A percentile compares a stretch with the other conserved stretches of the same genome.
These are phyloP conservation scores for Pseudogymnoascus sp. DNA, from an alignment of 2,329 filamentous ascomycete species.

Conservation along the genomic window DNA sequence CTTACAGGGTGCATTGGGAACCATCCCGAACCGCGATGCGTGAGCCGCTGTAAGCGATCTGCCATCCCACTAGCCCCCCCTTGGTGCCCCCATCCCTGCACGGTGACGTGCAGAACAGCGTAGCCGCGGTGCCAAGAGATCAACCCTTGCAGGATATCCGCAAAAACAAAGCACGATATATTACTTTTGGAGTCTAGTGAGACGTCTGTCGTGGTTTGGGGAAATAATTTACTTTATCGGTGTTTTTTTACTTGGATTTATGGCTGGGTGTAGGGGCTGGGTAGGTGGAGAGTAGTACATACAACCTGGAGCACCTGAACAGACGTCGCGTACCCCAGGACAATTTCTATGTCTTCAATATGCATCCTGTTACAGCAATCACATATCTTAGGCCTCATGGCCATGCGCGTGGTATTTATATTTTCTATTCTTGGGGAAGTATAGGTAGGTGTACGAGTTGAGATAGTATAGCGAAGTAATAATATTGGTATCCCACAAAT, in stretches of 20 bases:
- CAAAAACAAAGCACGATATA: background rate
- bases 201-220: background rate
- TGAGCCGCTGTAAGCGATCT: background rate
- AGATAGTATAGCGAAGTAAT: background rate
- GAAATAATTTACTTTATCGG: background rate
- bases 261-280: no score
- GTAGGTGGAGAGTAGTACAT: no score
- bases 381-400: no score
- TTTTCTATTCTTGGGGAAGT: background rate
- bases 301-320: no score
- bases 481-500: background rate
- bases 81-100: background rate
- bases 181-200: background rate
- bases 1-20: background rate
- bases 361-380: no score
- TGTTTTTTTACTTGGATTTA: no score
- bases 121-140: conserved; percentile 4
- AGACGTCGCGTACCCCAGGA: no score
- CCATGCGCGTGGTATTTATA: background rate
- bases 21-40: background rate
- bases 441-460: background rate
- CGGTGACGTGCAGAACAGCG: background rate
- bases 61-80: background rate
- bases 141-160: background rate
- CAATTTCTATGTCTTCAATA: no score